Evolutionary conservation across 805 yeast species (phyloP), one percentile per base, ranked within the genome.

Genomic region (Wickerhamomyces ciferrii): DNA sequence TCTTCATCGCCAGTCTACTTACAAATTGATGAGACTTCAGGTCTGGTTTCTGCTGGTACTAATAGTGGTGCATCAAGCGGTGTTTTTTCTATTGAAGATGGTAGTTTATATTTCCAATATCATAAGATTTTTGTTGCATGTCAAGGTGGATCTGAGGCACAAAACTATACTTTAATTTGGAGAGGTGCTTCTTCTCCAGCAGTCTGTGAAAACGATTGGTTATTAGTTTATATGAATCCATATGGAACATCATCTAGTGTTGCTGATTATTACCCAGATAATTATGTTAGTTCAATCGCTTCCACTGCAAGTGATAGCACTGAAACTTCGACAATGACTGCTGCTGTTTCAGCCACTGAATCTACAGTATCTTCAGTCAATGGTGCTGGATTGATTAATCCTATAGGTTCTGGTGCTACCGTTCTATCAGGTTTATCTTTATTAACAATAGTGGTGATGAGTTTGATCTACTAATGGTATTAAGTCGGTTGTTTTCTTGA

Each of bases 61-160:
- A 51, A 50, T 10, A 38, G 39, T 8, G 3, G 44, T 7, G 29
- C 44, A 4, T 21, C 50, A 5, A 45, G 47, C n/a, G 60, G 60
- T 14, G 44, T 52, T 11, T 57, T 43, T 45, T 46, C 39, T 44
- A 42, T 54, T 35, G 23, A 48, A 2, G 37, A 46, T 19, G 36
- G 39, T n/a, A 17, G 27, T 3, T 36, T 57, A 4, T 52, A 20
- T 46, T 57, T 48, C 45, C 43, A 49, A 35, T 56, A 57, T 42
- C 58, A 52, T 29, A 43, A 49, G 27, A 47, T 52, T 4, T 57
- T 56, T 36, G 40, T 56, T 17, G 61, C 61, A 1, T 57, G 61
- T 44, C 27, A 51, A 46, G 23, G 36, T 38, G 37, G 21, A 35
- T 13, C 27, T 13, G 43, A 49, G 11, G 34, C 45, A 4, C 10